Evolutionary conservation across 2,329 filamentous ascomycete genomes (phyloP).

Genomic region (Clonostachys rosea): DNA sequence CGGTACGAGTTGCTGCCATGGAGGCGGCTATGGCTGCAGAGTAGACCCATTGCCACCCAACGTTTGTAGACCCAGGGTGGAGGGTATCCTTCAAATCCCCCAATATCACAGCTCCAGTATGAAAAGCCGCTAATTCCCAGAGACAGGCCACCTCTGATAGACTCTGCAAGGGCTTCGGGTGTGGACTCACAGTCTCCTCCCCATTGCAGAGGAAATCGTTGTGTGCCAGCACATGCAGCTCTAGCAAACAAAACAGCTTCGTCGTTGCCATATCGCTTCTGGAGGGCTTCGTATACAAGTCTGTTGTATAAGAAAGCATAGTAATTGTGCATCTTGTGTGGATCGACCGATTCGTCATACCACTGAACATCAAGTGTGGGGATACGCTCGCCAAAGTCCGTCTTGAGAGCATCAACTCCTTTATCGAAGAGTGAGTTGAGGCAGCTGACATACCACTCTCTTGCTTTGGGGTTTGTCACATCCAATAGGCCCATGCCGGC

Average conservation of each 20-base stretch:
- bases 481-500: constrained; percentile 72
- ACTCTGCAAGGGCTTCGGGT: constrained; percentile 69
- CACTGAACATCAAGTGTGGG: constrained; percentile 62
- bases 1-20: constrained; percentile 68
- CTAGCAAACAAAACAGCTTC: constrained; percentile 64
- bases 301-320: constrained; percentile 73
- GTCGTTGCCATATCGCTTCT: constrained; percentile 41
- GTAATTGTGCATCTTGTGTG: constrained; percentile 70
- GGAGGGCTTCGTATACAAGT: constrained; percentile 61
- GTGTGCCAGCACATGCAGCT: constrained; percentile 61
- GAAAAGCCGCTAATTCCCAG: constrained; percentile 61
- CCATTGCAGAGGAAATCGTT: constrained; percentile 68
- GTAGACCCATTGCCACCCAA: constrained; percentile 71
- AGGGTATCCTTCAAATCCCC: constrained; percentile 66
- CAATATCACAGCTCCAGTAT: constrained; percentile 69
- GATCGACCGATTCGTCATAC: constrained; percentile 53
- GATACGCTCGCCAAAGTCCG: constrained; percentile 71
- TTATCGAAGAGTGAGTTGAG: constrained; percentile 61
- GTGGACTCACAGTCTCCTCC: constrained; percentile 74
- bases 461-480: constrained; percentile 68
- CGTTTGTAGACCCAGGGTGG: constrained; percentile 69
- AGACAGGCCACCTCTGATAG: constrained; percentile 59
- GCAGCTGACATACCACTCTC: constrained; percentile 59
- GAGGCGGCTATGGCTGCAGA: constrained; percentile 66
- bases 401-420: constrained; percentile 70